A percentile compares a stretch with the other conserved stretches of the same genome.
Conservation (phyloP, 2,329 filamentous ascomycete genomes). For the Sporothrix inflata region DNA sequence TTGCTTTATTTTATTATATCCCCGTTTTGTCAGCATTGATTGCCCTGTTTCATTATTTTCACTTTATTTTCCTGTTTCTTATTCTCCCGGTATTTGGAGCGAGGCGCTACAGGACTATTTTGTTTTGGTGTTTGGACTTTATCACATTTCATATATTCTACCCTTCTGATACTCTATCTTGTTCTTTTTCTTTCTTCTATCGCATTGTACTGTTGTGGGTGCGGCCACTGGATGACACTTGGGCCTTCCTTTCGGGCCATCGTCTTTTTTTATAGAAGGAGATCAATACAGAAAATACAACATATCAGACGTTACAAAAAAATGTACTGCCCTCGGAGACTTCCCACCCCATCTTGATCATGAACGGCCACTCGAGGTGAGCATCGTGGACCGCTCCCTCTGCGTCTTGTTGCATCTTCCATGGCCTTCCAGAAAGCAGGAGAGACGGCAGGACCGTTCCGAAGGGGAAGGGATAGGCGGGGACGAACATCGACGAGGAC, state of each 20-base stretch:
- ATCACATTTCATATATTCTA: too few relatives aligned
- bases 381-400: too few relatives aligned
- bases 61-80: background rate
- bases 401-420: background rate
- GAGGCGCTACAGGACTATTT: constrained; percentile 13
- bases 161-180: too few relatives aligned
- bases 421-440: constrained; percentile 4
- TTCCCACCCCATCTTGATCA: too few relatives aligned
- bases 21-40: constrained; percentile 2
- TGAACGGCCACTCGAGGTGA: too few relatives aligned
- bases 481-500: background rate
- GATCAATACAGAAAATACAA: background rate
- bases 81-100: constrained; percentile 10
- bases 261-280: background rate
- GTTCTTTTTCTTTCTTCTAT: background rate
- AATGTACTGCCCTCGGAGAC: too few relatives aligned
- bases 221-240: background rate
- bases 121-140: background rate
- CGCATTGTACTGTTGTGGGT: background rate
- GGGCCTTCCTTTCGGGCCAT: background rate
- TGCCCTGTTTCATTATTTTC: background rate
- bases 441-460: background rate
- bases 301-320: too few relatives aligned
- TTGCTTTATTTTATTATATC: constrained; percentile 8
- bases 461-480: background rate